Evolutionary conservation across 176 grass and related monocot species (phyloP).

Genomic region (Carex kokanica): DNA sequence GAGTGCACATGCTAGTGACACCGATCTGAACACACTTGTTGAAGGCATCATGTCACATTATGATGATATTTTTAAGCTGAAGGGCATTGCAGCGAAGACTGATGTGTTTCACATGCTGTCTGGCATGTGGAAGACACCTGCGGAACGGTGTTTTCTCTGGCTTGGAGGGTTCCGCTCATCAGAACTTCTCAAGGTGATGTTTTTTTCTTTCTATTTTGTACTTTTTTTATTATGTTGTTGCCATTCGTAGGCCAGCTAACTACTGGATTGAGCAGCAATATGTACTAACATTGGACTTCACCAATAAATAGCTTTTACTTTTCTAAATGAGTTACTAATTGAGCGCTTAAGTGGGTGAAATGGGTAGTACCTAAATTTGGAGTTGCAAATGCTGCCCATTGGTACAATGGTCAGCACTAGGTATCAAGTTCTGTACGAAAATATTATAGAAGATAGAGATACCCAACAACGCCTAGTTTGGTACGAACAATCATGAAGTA

Average conservation of each 20-base stretch:
- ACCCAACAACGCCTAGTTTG: neutral
- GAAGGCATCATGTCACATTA: constrained; percentile 70
- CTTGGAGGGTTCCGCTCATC: constrained; percentile 91
- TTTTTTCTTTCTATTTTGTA: constrained; percentile 36
- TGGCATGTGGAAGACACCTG: constrained; percentile 98
- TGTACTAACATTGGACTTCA: neutral
- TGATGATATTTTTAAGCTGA: constrained; percentile 80
- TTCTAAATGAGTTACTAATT: neutral
- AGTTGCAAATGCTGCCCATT: neutral
- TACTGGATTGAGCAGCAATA: neutral
- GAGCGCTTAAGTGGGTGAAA: neutral
- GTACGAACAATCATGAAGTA: neutral
- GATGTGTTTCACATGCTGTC: constrained; percentile 93
- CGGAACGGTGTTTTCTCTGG: constrained; percentile 96
- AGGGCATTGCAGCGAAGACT: constrained; percentile 69
- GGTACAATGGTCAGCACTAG: neutral
- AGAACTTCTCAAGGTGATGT: constrained; percentile 75
- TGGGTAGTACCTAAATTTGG: neutral
- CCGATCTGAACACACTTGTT: constrained; percentile 56
- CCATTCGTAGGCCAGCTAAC: neutral
- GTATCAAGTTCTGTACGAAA: neutral
- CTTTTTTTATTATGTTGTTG: neutral
- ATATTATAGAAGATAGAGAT: neutral
- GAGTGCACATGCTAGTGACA: constrained; percentile 57
- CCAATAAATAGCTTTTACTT: neutral